Conservation (phyloP, 345 rosid species). For the Melaleuca alternifolia region DNA sequence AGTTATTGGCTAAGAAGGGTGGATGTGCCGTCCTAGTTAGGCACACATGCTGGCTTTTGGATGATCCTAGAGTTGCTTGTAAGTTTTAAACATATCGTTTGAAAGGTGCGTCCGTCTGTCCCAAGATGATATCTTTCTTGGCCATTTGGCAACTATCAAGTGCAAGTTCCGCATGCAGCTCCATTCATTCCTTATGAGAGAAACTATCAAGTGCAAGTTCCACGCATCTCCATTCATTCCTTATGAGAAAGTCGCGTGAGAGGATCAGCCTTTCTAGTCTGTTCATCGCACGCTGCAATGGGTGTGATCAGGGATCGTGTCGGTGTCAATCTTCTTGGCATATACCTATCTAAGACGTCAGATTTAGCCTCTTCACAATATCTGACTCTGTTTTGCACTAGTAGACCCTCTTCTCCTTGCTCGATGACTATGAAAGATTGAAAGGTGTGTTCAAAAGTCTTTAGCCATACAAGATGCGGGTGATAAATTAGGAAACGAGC, state of each 20-base stretch:
- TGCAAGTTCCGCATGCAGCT: not conserved
- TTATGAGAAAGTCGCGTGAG: not conserved
- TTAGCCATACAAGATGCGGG: not conserved
- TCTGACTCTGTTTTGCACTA: not conserved
- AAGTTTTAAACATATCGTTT: not conserved
- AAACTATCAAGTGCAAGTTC: not conserved
- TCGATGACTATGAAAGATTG: not conserved
- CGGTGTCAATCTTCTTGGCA: not conserved
- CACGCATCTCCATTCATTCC: not conserved
- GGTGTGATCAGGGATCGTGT: not conserved
- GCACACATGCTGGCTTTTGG: constrained; percentile 86
- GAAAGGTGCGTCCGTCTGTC: not conserved
- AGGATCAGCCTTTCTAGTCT: not conserved
- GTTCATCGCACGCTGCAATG: not conserved
- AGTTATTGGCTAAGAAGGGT: constrained; percentile 57
- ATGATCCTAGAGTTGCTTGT: constrained; percentile 6
- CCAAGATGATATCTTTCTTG: not conserved
- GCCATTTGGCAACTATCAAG: not conserved
- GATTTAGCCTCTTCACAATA: not conserved
- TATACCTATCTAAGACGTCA: not conserved
- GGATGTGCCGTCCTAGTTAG: constrained; percentile 71
- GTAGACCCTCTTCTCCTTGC: not conserved
- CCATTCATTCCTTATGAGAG: not conserved
- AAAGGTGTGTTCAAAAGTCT: not conserved
- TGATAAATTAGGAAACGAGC: not conserved